phyloP scores from a whole-genome alignment of 2,329 filamentous ascomycete species.

The Neocatenulostroma microsporum region DNA sequence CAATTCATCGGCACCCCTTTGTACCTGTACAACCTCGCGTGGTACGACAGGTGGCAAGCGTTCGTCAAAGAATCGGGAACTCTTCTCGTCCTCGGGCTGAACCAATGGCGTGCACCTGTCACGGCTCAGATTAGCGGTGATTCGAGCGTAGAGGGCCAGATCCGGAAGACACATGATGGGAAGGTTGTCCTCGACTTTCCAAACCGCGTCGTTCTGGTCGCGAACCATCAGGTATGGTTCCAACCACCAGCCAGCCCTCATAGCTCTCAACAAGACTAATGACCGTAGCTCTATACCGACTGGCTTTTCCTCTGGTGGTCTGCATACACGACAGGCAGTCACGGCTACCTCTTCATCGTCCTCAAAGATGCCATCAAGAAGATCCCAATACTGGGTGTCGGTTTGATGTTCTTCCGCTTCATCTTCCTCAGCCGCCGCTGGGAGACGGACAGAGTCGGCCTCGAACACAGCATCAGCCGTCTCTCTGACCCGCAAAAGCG shows the following conservation, averaged over 20 bases:
- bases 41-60: conserved; percentile 7
- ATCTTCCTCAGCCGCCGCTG: conserved; percentile 83
- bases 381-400: conserved; percentile 67
- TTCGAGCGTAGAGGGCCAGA: conserved; percentile 63
- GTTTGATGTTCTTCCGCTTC: conserved; percentile 77
- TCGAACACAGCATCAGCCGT: conserved; percentile 63
- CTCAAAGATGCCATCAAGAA: conserved; percentile 74
- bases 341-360: conserved; percentile 82
- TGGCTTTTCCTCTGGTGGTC: conserved; percentile 94
- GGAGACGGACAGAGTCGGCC: conserved; percentile 63
- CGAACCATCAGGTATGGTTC: conserved; percentile 53
- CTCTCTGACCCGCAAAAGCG: conserved; percentile 52
- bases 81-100: conserved; percentile 62
- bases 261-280: conserved; percentile 48
- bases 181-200: conserved; percentile 67
- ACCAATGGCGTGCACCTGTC: conserved; percentile 72
- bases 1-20: conserved; percentile 9
- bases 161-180: conserved; percentile 51
- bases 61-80: conserved; percentile 62
- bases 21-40: conserved; percentile 1
- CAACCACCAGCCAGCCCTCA: neutral
- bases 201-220: conserved; percentile 72
- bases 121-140: conserved; percentile 72
- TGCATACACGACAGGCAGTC: conserved; percentile 73
- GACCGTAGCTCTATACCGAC: conserved; percentile 77